Base-by-base conservation (phyloP, 805 yeast genomes). In the Candida dajiaensis region DNA sequence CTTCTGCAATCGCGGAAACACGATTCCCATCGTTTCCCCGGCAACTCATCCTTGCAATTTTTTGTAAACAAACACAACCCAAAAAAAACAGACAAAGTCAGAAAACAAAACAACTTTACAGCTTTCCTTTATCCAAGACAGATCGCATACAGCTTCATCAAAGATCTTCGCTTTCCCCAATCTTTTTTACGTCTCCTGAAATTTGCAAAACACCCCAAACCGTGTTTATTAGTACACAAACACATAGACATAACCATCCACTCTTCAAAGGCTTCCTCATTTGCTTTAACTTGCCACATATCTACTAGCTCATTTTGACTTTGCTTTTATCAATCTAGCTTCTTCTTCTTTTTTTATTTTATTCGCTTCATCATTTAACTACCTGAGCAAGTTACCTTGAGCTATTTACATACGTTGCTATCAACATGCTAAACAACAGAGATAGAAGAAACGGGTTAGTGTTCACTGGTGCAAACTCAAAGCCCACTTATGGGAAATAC, bases 391-490 rank as follows among this genome's bases (percentile, higher is more conserved):
- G 36, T 20, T 33, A 16, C 12, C 25, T 25, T 12, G 33, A 7
- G 25, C 38, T 19, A 20, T 12, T 19, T 6, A 13, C 15, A 11
- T n/a, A 41, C 44, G 7, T 13, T 15, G 9, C 23, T 33, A 12
- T 29, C 18, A 26, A 20, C 12, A 54, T 54, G 57, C 47, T 52
- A 13, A 45, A 29, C 40, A 55, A 52, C 49, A 49, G 57, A 33
- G 61, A 56, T 38, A 51, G 61, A 50, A 55, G 63, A 39, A 57
- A 58, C 33, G 63, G 63, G 2, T 38, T 58, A 10, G 53, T 58
- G 21, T 40, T 58, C 3, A 44, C 61, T 38, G 28, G 37, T 43
- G 36, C 36, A 13, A 12, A 46, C 42, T 15, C 56, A 44, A 42
- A 44, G 31, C 43, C 48, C 53, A 16, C 50, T 15, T 59, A 59